Conservation (phyloP, 73 alveolate genomes). For the Tetrahymena elliotti region DNA sequence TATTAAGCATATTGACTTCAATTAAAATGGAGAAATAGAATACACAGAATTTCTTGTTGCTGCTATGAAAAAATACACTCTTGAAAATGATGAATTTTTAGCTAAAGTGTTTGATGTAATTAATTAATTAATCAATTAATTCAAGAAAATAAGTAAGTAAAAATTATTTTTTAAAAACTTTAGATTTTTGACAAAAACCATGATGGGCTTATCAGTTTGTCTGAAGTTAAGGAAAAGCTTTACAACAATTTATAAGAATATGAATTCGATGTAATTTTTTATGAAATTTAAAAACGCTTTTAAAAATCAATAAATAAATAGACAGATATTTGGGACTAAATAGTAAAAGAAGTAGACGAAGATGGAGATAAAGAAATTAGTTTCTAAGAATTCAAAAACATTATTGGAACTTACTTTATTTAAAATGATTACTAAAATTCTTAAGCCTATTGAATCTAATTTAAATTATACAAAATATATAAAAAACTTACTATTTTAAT, state of each 20-base stretch:
- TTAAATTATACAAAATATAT: background rate
- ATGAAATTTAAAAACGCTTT: background rate
- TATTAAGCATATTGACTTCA: background rate
- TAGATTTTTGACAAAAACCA: background rate
- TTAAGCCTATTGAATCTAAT: background rate
- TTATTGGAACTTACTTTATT: background rate
- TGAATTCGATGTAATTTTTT: background rate
- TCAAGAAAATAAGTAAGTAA: background rate
- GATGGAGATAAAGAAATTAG: background rate
- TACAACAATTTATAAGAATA: background rate
- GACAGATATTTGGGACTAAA: background rate
- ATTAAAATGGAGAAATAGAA: background rate
- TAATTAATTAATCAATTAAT: background rate
- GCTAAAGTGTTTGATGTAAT: background rate
- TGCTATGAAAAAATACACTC: background rate
- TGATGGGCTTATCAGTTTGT: background rate
- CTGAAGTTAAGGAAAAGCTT: background rate
- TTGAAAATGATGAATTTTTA: background rate
- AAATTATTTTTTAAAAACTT: background rate
- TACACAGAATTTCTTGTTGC: background rate
- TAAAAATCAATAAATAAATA: background rate
- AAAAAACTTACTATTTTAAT: background rate
- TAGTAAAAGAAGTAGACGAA: background rate
- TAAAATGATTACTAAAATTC: background rate
- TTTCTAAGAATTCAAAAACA: background rate